phyloP scores from a whole-genome alignment of 148 eudicot genomes.

The Chenopodium suecicum region DNA sequence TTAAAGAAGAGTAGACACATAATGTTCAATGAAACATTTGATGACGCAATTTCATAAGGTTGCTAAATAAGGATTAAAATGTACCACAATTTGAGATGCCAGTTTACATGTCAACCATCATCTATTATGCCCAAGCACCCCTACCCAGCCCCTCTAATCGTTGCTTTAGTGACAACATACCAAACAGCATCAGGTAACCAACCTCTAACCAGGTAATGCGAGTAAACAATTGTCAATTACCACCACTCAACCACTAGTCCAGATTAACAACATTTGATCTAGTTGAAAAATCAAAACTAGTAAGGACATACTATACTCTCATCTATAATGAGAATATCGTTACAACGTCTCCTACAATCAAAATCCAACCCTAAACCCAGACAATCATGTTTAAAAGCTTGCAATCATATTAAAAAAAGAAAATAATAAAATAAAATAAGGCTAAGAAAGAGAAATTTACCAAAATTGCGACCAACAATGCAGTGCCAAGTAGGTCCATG shows the following conservation, averaged over 20 bases:
- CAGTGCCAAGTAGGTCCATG: conserved; percentile 97
- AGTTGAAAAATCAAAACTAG: not conserved
- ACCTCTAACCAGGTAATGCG: not conserved
- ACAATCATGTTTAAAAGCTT: not conserved
- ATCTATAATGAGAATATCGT: not conserved
- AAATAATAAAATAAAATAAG: not conserved
- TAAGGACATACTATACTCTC: not conserved
- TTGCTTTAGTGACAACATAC: not conserved
- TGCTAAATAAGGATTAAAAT: too few species aligned
- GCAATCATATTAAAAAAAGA: not conserved
- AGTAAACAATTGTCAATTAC: not conserved
- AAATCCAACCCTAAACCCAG: not conserved
- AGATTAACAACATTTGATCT: not conserved
- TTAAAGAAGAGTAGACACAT: not conserved
- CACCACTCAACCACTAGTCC: not conserved
- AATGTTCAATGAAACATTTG: not conserved
- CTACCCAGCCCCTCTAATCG: not conserved
- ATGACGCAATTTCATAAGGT: too few species aligned
- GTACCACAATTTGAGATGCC: not conserved
- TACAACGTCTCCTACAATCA: not conserved
- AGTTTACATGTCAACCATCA: not conserved
- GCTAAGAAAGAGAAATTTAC: conserved; percentile 32
- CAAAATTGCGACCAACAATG: conserved; percentile 97
- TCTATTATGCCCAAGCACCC: not conserved
- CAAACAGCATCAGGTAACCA: not conserved